phyloP scores from a whole-genome alignment of 805 yeast genomes.

The Ogataea zsoltii region DNA sequence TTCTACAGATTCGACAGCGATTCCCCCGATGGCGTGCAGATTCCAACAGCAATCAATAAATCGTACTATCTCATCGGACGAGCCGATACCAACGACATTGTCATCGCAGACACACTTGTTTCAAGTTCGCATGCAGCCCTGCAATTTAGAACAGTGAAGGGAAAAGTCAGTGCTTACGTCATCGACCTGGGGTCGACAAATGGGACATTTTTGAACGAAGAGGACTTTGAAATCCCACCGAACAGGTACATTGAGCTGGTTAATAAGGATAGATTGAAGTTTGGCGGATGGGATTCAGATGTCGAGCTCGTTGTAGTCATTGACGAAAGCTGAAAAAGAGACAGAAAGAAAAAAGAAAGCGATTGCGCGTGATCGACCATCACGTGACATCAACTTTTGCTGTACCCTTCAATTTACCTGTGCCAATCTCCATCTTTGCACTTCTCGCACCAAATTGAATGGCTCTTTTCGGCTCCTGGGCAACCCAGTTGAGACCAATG shows the following conservation, averaged over 20 bases:
- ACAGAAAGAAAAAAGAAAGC: no score
- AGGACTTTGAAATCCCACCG: constrained; percentile 24
- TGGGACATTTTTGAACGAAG: constrained; percentile 33
- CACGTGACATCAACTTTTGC: constrained; percentile 37
- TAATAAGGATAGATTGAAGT: constrained; percentile 25
- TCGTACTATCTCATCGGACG: constrained; percentile 32
- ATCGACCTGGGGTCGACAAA: constrained; percentile 32
- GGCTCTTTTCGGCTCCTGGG: constrained; percentile 84
- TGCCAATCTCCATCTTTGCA: constrained; percentile 87
- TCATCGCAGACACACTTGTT: constrained; percentile 22
- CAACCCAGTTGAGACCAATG: constrained; percentile 47
- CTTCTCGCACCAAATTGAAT: constrained; percentile 95
- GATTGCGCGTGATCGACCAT: not conserved
- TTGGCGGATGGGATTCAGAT: constrained; percentile 29
- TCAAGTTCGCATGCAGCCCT: constrained; percentile 33
- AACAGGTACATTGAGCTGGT: constrained; percentile 28
- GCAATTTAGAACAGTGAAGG: constrained; percentile 24
- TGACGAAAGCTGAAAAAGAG: constrained; percentile 6
- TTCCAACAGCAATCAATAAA: constrained; percentile 23
- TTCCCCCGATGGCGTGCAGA: constrained; percentile 12
- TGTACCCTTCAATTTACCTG: constrained; percentile 76
- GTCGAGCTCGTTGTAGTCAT: constrained; percentile 26
- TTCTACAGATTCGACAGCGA: constrained; percentile 21
- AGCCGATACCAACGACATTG: constrained; percentile 23
- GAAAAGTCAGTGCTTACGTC: constrained; percentile 19